Evolutionary conservation across 306 rosid species (phyloP).

Genomic region (Alnus glutinosa): DNA sequence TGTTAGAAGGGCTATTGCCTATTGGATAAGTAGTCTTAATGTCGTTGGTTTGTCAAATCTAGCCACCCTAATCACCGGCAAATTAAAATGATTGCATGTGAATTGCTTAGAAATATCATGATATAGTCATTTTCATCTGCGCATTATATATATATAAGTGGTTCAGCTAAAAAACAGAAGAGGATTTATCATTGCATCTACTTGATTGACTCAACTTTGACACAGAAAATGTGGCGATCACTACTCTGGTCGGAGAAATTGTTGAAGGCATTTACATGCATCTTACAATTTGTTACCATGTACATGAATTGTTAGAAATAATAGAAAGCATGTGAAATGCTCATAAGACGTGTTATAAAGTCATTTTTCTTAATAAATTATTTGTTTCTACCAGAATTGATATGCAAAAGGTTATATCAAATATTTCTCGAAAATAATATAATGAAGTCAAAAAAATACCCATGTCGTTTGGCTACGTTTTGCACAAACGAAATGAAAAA

Average conservation of each 20-base stretch:
- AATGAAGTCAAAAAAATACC: too few species aligned
- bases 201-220: slow-evolving; percentile 7
- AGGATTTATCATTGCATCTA: neutral
- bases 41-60: slow-evolving; percentile 33
- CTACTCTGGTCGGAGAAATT: neutral
- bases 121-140: neutral
- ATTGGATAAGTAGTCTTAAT: slow-evolving; percentile 3
- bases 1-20: neutral
- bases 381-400: too few species aligned
- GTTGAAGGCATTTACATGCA: too few species aligned
- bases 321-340: too few species aligned
- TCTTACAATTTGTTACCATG: too few species aligned
- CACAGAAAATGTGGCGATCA: neutral
- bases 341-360: too few species aligned
- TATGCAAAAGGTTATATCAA: too few species aligned
- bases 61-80: slow-evolving; percentile 20
- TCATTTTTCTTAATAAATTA: too few species aligned
- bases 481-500: too few species aligned
- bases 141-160: neutral
- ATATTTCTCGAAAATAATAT: too few species aligned
- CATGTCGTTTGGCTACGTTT: too few species aligned
- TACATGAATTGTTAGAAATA: too few species aligned
- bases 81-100: slow-evolving; percentile 9
- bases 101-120: neutral
- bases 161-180: neutral